Evolutionary conservation across 805 yeast genomes (phyloP).

Genomic region (Saccharomyces mikatae): DNA sequence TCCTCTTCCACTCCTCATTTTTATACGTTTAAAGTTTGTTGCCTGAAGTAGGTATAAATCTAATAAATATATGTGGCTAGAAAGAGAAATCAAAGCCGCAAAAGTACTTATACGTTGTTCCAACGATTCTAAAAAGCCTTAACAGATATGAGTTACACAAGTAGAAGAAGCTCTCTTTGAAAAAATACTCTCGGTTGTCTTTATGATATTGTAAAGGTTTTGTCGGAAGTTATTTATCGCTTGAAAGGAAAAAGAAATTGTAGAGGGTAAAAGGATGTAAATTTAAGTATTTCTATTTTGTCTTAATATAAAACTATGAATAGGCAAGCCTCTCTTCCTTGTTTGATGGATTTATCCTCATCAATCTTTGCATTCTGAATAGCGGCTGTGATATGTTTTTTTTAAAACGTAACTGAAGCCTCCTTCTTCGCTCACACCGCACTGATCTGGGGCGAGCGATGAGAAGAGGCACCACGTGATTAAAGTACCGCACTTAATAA

Average conservation of each 20-base stretch:
- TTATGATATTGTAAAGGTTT: not conserved
- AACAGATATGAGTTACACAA: not conserved
- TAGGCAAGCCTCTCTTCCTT: not conserved
- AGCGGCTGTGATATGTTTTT: not conserved
- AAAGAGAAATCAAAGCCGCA: not conserved
- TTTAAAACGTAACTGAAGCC: not conserved
- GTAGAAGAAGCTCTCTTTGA: not conserved
- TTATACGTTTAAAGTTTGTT: not conserved
- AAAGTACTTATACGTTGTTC: not conserved
- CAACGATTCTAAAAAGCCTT: not conserved
- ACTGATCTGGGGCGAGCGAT: not conserved
- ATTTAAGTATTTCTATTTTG: too few species aligned
- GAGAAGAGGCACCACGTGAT: not conserved
- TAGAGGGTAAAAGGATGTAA: not conserved
- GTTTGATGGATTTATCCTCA: not conserved
- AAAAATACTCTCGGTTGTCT: not conserved
- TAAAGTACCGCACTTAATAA: not conserved
- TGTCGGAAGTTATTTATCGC: not conserved
- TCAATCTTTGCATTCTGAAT: not conserved
- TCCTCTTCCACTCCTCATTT: conserved; percentile 1
- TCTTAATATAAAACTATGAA: not conserved
- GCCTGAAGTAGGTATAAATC: not conserved
- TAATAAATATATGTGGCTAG: not conserved
- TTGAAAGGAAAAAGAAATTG: not conserved
- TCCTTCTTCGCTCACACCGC: not conserved